Evolutionary conservation across 2,329 filamentous ascomycete genomes (phyloP).

Genomic region (Apiospora arundinis): DNA sequence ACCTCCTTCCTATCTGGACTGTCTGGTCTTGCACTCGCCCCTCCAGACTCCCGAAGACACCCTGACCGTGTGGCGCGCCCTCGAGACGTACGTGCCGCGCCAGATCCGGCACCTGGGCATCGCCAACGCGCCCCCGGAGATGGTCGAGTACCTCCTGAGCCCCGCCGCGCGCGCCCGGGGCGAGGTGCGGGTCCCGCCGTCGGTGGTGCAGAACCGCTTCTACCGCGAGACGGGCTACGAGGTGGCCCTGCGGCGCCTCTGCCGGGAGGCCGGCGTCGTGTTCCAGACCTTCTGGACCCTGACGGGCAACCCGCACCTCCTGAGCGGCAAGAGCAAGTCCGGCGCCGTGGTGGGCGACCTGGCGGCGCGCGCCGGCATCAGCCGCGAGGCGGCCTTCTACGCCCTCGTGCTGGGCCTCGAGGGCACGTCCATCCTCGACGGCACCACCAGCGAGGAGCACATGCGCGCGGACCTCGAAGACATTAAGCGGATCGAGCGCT

Average conservation of each 20-base stretch:
- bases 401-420: conserved; percentile 55
- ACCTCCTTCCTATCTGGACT: conserved; percentile 62
- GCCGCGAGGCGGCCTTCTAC: conserved; percentile 51
- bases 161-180: conserved; percentile 20
- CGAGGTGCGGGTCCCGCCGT: conserved; percentile 44
- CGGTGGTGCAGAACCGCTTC: conserved; percentile 80
- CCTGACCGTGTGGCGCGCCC: conserved; percentile 67
- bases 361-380: conserved; percentile 46
- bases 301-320: conserved; percentile 51
- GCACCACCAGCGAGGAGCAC: conserved; percentile 51
- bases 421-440: conserved; percentile 51
- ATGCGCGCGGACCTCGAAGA: conserved; percentile 58
- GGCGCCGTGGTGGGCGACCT: conserved; percentile 59
- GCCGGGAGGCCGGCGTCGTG: conserved; percentile 46
- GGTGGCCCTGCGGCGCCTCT: conserved; percentile 59
- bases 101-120: conserved; percentile 73
- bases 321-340: conserved; percentile 33
- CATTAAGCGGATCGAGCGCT: conserved; percentile 45
- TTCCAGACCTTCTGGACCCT: conserved; percentile 65
- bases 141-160: conserved; percentile 59
- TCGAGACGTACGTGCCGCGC: conserved; percentile 71
- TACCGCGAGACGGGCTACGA: conserved; percentile 66
- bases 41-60: conserved; percentile 54
- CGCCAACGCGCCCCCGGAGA: conserved; percentile 70
- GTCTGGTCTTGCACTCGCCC: conserved; percentile 76